Conservation (phyloP, 257 asterid genomes). For the Ajuga chamaepitys region DNA sequence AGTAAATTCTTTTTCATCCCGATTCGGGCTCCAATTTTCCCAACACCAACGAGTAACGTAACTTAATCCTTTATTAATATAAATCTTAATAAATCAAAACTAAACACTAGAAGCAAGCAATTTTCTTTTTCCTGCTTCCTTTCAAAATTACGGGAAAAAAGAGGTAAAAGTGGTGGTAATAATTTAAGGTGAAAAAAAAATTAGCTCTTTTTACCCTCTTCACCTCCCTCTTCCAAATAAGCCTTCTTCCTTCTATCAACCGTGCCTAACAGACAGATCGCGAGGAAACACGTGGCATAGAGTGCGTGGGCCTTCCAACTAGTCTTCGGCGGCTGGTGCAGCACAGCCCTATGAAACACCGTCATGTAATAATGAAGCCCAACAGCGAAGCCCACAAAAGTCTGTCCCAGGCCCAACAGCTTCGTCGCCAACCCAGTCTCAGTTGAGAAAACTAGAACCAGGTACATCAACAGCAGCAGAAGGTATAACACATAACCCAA, state of each 20-base stretch:
- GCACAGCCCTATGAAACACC: conserved; percentile 77
- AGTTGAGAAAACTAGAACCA: conserved; percentile 69
- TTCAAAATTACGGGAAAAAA: conserved; percentile 3
- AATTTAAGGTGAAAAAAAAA: background rate
- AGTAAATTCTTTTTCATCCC: too few relatives aligned
- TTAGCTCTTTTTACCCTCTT: conserved; percentile 68
- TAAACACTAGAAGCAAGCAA: conserved; percentile 17
- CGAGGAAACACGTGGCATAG: conserved; percentile 79
- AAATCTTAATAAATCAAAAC: conserved; percentile 18
- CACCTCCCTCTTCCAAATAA: conserved; percentile 62
- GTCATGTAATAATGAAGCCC: conserved; percentile 87
- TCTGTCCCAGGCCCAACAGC: conserved; percentile 71
- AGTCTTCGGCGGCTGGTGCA: conserved; percentile 78
- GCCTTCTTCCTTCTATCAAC: conserved; percentile 76
- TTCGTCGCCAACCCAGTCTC: conserved; percentile 49
- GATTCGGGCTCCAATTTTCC: too few relatives aligned
- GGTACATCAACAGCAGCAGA: conserved; percentile 76
- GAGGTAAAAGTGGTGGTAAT: background rate
- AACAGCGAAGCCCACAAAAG: conserved; percentile 80
- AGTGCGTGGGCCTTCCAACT: conserved; percentile 72
- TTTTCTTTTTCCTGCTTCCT: conserved; percentile 10
- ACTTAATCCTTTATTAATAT: conserved; percentile 1
- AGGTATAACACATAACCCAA: conserved; percentile 74
- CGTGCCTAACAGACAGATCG: conserved; percentile 53
- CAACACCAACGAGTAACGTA: too few relatives aligned